Evolutionary conservation across 2,329 filamentous ascomycete species (phyloP).

Genomic region (Fusarium multiceps): DNA sequence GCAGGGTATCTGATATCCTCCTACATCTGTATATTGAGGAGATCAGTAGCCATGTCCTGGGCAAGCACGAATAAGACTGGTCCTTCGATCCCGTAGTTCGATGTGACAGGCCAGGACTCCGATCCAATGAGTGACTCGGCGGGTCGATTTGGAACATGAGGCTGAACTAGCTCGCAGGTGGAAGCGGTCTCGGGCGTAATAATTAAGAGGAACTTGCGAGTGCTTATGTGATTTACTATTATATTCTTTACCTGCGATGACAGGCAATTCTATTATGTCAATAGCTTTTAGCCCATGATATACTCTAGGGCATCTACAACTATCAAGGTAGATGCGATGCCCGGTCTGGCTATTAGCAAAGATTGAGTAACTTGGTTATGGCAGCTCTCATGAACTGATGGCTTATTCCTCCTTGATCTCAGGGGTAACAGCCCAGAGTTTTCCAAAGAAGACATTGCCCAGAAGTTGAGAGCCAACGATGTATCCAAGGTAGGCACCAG

Average conservation of each 20-base stretch:
- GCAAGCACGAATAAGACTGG: neutral
- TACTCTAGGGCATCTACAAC: neutral
- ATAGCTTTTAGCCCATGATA: neutral
- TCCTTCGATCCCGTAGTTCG: neutral
- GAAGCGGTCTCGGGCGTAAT: neutral
- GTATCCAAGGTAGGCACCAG: constrained; percentile 84
- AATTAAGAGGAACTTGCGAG: neutral
- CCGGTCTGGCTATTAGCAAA: neutral
- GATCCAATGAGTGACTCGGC: neutral
- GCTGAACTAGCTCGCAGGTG: neutral
- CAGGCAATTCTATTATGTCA: neutral
- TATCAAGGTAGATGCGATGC: neutral
- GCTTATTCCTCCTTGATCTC: constrained; percentile 47
- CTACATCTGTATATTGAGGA: neutral
- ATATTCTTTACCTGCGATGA: neutral
- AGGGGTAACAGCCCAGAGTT: constrained; percentile 50
- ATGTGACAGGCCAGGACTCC: neutral
- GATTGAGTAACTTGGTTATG: too few species aligned
- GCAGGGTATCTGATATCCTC: neutral
- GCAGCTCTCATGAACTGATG: neutral
- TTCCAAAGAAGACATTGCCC: constrained; percentile 61
- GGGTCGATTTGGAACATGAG: neutral
- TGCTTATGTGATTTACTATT: neutral
- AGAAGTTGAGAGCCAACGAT: constrained; percentile 74
- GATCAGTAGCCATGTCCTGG: neutral